These are phyloP conservation scores for Starmera quercuum DNA, from an alignment of 805 yeast genomes.

Conservation along the genomic window DNA sequence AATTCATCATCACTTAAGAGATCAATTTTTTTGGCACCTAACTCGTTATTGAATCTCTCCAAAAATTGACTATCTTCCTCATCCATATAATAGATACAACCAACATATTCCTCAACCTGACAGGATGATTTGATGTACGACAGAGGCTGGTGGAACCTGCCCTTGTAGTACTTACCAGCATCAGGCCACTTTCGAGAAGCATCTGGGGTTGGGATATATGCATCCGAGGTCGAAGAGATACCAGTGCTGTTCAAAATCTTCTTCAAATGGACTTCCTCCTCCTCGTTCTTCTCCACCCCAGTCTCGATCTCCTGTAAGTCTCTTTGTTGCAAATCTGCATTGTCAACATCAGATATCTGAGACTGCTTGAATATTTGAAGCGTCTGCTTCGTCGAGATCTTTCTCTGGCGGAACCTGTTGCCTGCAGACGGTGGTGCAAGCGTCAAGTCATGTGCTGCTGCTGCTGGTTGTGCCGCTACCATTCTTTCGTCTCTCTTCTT, in stretches of 20 bases:
- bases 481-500: no score
- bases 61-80: slow-evolving; percentile 76
- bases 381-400: slow-evolving; percentile 86
- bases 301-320: slow-evolving; percentile 88
- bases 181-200: slow-evolving; percentile 81
- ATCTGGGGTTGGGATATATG: slow-evolving; percentile 92
- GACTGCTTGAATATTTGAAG: slow-evolving; percentile 67
- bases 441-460: no score
- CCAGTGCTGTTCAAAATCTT: slow-evolving; percentile 80
- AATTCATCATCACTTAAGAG: slow-evolving; percentile 75
- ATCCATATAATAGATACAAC: slow-evolving; percentile 83
- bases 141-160: slow-evolving; percentile 62
- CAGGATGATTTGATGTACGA: slow-evolving; percentile 85
- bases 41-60: slow-evolving; percentile 29
- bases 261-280: slow-evolving; percentile 92
- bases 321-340: slow-evolving; percentile 65
- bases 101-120: slow-evolving; percentile 91
- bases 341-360: slow-evolving; percentile 76
- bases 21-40: slow-evolving; percentile 9
- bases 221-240: slow-evolving; percentile 43
- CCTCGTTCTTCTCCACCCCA: slow-evolving; percentile 97
- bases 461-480: no score
- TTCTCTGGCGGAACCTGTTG: slow-evolving; percentile 78
- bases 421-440: slow-evolving; percentile 19
- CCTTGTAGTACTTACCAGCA: slow-evolving; percentile 62